Evolutionary conservation across 768 basidiomycete genomes (phyloP).

Genomic region (Russula sp.): DNA sequence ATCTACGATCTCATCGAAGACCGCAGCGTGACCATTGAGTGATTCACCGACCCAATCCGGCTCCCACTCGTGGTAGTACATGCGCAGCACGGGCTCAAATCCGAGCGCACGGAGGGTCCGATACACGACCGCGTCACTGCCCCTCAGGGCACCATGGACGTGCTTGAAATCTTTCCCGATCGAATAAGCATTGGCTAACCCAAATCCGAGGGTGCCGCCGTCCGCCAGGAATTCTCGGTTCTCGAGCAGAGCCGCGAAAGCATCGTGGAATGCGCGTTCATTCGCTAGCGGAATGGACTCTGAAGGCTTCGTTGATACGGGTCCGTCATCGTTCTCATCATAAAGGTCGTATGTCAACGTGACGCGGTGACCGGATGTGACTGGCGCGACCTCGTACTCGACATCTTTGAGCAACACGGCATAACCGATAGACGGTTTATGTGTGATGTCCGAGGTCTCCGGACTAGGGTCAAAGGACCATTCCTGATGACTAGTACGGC

Average conservation of each 20-base stretch:
- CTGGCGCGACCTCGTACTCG: constrained; percentile 46
- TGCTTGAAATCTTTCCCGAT: neutral
- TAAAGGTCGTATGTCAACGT: constrained; percentile 48
- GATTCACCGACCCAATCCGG: no score
- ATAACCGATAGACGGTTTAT: constrained; percentile 36
- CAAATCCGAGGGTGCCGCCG: constrained; percentile 3
- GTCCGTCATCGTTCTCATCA: constrained; percentile 18
- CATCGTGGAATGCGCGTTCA: constrained; percentile 24
- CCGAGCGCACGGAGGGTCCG: neutral
- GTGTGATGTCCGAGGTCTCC: no score
- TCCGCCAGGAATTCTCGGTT: constrained; percentile 25
- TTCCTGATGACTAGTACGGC: constrained; percentile 34
- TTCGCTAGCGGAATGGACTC: neutral
- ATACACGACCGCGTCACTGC: constrained; percentile 17
- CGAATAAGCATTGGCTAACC: constrained; percentile 35
- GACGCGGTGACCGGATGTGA: constrained; percentile 44
- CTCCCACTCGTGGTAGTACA: neutral
- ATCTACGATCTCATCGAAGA: no score
- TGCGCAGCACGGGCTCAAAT: constrained; percentile 9
- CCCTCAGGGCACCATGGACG: constrained; percentile 14
- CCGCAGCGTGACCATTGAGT: no score
- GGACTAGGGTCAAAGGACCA: constrained; percentile 40
- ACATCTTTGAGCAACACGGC: constrained; percentile 46
- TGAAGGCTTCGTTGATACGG: no score
- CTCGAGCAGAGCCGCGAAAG: constrained; percentile 35